Evolutionary conservation across 371 early-diverging fungal species (phyloP).

Genomic region (Zancudomyces culisetae): DNA sequence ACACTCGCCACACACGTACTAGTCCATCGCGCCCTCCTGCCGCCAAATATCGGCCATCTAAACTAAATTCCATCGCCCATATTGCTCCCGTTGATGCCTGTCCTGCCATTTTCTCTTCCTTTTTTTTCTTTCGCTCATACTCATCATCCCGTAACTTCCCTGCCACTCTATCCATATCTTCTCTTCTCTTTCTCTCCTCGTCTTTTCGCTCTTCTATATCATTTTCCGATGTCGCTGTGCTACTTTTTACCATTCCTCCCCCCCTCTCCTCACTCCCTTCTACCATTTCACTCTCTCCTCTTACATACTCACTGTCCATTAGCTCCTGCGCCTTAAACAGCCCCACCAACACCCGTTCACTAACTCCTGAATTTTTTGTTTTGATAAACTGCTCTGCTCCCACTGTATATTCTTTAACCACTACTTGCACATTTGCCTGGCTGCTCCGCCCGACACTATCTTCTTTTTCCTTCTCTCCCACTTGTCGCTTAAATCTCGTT

Average conservation of each 20-base stretch:
- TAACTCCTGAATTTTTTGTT: slow-evolving; percentile 17
- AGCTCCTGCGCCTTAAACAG: slow-evolving; percentile 19
- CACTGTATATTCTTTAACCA: slow-evolving; percentile 5
- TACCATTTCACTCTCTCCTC: too few relatives aligned
- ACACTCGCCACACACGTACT: slow-evolving; percentile 53
- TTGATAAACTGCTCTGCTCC: slow-evolving; percentile 18
- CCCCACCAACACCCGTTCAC: slow-evolving; percentile 18
- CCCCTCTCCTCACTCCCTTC: too few relatives aligned
- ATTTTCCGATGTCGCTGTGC: too few relatives aligned
- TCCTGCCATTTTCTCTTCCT: too few relatives aligned
- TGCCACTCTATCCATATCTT: slow-evolving; percentile 1
- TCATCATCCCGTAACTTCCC: neutral
- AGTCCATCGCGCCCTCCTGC: slow-evolving; percentile 51
- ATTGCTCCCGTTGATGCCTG: slow-evolving; percentile 5
- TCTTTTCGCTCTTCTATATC: neutral
- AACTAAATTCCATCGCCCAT: slow-evolving; percentile 41
- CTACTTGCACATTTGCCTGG: neutral
- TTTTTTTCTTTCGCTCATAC: neutral
- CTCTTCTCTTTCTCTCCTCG: slow-evolving; percentile 4
- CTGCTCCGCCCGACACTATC: neutral
- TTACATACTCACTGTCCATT: slow-evolving; percentile 12
- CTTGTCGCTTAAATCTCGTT: neutral
- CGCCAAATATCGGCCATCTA: slow-evolving; percentile 62
- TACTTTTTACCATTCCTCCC: too few relatives aligned
- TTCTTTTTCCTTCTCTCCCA: neutral